A percentile compares a stretch with the other conserved stretches of the same genome.
Evolutionary conservation across 441 rosid genomes (phyloP).

Genomic region (Rhodomyrtus psidioides): DNA sequence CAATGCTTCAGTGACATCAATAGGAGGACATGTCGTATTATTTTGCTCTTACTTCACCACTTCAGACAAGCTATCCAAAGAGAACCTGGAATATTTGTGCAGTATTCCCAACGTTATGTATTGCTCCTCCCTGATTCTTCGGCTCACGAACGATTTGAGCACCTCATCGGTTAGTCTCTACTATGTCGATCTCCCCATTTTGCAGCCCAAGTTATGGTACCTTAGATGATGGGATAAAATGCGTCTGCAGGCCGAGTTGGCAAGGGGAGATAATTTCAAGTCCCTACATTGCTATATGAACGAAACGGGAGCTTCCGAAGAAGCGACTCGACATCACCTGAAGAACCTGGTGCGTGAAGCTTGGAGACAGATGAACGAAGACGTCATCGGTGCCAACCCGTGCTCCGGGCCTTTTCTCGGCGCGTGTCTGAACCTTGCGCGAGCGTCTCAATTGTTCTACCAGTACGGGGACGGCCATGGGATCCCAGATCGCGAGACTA

Average conservation of each 20-base stretch:
- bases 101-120: not conserved
- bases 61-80: not conserved
- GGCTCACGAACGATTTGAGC: not conserved
- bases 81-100: not conserved
- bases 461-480: not conserved
- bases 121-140: not conserved
- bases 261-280: constrained; percentile 6
- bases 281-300: constrained; percentile 13
- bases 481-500: not conserved
- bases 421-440: not conserved
- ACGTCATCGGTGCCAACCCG: not conserved
- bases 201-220: not conserved
- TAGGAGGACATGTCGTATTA: constrained; percentile 10
- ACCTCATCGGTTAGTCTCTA: not conserved
- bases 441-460: not conserved
- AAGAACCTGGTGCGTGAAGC: not conserved
- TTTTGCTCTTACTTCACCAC: not conserved
- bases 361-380: constrained; percentile 4
- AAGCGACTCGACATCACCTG: not conserved
- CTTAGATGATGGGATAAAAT: not conserved
- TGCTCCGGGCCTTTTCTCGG: not conserved
- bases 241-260: constrained; percentile 4
- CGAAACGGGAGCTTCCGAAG: not conserved
- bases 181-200: too few relatives aligned
- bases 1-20: constrained; percentile 2